Evolutionary conservation across 2,329 filamentous ascomycete species (phyloP).

Genomic region (Cephalotrichum gorgonifer): DNA sequence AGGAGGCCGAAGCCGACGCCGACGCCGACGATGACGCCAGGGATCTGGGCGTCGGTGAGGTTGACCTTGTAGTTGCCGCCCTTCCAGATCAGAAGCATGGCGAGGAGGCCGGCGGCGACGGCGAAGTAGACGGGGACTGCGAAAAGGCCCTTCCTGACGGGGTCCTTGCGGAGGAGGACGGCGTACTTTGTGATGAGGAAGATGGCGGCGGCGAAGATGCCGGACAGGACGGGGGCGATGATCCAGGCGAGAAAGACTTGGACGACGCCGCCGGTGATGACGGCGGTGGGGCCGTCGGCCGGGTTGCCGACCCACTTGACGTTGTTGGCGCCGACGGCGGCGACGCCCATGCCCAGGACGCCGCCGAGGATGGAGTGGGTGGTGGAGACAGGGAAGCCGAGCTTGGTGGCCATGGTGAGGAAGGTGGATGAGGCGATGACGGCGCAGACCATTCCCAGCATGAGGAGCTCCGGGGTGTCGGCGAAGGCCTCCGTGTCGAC

Average conservation of each 20-base stretch:
- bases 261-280: conserved; percentile 38
- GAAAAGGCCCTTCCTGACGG: conserved; percentile 40
- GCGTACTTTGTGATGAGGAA: conserved; percentile 47
- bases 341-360: conserved; percentile 49
- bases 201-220: conserved; percentile 39
- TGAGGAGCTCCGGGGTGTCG: conserved; percentile 37
- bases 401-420: conserved; percentile 43
- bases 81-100: conserved; percentile 52
- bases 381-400: conserved; percentile 49
- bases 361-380: conserved; percentile 52
- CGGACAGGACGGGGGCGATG: conserved; percentile 47
- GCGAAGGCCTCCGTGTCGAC: conserved; percentile 37
- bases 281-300: conserved; percentile 21
- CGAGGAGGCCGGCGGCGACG: conserved; percentile 40
- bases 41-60: conserved; percentile 36
- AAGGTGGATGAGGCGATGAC: conserved; percentile 41
- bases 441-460: conserved; percentile 49
- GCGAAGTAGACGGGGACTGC: conserved; percentile 47
- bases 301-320: conserved; percentile 41
- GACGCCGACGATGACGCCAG: conserved; percentile 42
- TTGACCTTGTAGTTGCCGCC: conserved; percentile 33
- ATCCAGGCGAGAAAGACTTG: conserved; percentile 53
- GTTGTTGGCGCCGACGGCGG: conserved; percentile 36
- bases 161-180: conserved; percentile 42
- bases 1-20: conserved; percentile 39